These are phyloP conservation scores for Alternaria rosae DNA, from an alignment of 2,329 filamentous ascomycete genomes.

Conservation along the genomic window DNA sequence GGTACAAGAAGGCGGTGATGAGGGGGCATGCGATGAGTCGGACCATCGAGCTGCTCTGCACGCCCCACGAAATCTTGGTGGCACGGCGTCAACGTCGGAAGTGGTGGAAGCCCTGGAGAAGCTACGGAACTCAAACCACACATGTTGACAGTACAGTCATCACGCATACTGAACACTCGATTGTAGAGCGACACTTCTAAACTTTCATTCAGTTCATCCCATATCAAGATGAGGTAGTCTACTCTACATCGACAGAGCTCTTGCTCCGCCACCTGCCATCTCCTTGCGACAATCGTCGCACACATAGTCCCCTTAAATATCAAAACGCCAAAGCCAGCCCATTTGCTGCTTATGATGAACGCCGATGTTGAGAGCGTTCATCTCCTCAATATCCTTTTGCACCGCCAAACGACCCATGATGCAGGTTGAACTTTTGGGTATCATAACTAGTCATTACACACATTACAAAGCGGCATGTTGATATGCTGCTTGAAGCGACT, in stretches of 20 bases:
- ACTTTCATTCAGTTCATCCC: neutral
- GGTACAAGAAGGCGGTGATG: too few relatives aligned
- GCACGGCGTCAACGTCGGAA: too few relatives aligned
- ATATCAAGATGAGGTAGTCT: slow-evolving; percentile 1
- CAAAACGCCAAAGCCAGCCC: slow-evolving; percentile 18
- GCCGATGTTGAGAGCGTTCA: slow-evolving; percentile 51
- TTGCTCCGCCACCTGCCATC: neutral
- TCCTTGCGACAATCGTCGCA: slow-evolving; percentile 6
- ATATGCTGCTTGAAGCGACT: slow-evolving; percentile 44
- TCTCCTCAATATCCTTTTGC: slow-evolving; percentile 27
- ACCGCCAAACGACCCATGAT: slow-evolving; percentile 47
- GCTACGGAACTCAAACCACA: too few relatives aligned
- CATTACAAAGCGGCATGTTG: slow-evolving; percentile 51
- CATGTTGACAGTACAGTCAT: too few relatives aligned
- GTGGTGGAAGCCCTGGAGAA: too few relatives aligned
- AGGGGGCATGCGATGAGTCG: too few relatives aligned
- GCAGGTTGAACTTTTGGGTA: slow-evolving; percentile 55
- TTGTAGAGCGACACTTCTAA: neutral
- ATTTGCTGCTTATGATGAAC: slow-evolving; percentile 39
- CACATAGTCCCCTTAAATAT: neutral
- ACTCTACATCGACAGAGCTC: slow-evolving; percentile 2
- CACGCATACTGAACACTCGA: neutral
- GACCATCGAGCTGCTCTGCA: too few relatives aligned
- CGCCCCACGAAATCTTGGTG: too few relatives aligned
- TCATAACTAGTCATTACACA: slow-evolving; percentile 51